Conservation (phyloP, 768 basidiomycete genomes). For the Amylocystis lapponica region DNA sequence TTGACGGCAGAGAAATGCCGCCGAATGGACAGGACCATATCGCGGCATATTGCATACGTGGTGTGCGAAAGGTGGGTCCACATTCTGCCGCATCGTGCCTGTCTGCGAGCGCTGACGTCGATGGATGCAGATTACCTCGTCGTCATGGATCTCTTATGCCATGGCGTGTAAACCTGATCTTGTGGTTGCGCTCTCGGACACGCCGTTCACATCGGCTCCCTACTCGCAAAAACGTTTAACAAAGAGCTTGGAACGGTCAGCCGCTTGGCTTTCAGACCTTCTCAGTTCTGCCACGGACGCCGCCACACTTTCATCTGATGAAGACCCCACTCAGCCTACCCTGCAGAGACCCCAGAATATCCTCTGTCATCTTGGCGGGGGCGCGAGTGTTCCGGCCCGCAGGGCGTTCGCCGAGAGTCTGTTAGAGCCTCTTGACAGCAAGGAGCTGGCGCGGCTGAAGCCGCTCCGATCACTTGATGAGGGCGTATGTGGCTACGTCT, state of each 20-base stretch:
- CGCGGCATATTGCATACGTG: conserved; percentile 54
- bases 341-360: conserved; percentile 38
- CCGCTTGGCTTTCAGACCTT: conserved; percentile 55
- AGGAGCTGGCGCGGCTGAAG: conserved; percentile 45
- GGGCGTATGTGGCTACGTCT: conserved; percentile 61
- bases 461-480: conserved; percentile 59
- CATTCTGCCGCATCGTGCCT: no score
- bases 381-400: conserved; percentile 49
- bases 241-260: conserved; percentile 69
- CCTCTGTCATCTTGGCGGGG: conserved; percentile 68
- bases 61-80: conserved; percentile 68
- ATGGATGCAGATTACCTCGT: conserved; percentile 41
- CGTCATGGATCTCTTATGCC: conserved; percentile 52
- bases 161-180: conserved; percentile 59
- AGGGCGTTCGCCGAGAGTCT: conserved; percentile 56
- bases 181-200: conserved; percentile 66
- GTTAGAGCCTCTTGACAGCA: conserved; percentile 47
- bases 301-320: conserved; percentile 2
- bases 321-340: conserved; percentile 16
- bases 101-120: neutral
- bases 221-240: conserved; percentile 74
- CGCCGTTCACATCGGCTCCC: conserved; percentile 56
- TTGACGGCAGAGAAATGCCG: conserved; percentile 62
- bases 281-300: conserved; percentile 40
- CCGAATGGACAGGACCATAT: conserved; percentile 59